A percentile compares a stretch with the other conserved stretches of the same genome.
These are phyloP conservation scores for Backusella mclennaniae DNA, from an alignment of 192 early-diverging fungal species.

Conservation along the genomic window DNA sequence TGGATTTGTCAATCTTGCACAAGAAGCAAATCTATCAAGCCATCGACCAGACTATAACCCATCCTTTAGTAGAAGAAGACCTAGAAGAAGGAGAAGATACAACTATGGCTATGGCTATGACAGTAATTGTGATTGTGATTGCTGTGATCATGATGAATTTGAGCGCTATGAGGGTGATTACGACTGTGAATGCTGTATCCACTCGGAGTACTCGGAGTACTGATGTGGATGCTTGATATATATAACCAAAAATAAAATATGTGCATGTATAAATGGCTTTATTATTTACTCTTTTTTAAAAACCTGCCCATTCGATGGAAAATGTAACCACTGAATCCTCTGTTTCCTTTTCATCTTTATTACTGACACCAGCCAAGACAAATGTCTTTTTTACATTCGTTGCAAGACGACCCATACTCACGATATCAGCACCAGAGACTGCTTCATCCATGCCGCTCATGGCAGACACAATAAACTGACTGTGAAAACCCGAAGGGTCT, in stretches of 20 bases:
- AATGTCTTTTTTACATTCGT: conserved; percentile 72
- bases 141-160: neutral
- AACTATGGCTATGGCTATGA: neutral
- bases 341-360: neutral
- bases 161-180: neutral
- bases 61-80: neutral
- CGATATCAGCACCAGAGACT: conserved; percentile 41
- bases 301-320: conserved; percentile 54
- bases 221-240: too few species aligned
- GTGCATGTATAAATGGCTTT: neutral
- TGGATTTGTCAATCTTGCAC: neutral
- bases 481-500: conserved; percentile 71
- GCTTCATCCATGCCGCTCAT: conserved; percentile 34
- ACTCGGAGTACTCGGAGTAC: too few species aligned
- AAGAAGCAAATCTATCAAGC: neutral
- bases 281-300: conserved; percentile 14
- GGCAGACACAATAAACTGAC: conserved; percentile 59
- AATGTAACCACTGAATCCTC: conserved; percentile 28
- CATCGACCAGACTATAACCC: neutral
- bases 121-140: neutral
- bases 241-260: neutral
- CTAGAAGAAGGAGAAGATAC: neutral
- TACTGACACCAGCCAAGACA: conserved; percentile 49
- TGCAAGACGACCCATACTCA: conserved; percentile 62
- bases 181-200: too few species aligned